These are phyloP conservation scores for Ophiognomonia clavigignenti-juglandacearum DNA, from an alignment of 2,329 filamentous ascomycete species.

Conservation along the genomic window DNA sequence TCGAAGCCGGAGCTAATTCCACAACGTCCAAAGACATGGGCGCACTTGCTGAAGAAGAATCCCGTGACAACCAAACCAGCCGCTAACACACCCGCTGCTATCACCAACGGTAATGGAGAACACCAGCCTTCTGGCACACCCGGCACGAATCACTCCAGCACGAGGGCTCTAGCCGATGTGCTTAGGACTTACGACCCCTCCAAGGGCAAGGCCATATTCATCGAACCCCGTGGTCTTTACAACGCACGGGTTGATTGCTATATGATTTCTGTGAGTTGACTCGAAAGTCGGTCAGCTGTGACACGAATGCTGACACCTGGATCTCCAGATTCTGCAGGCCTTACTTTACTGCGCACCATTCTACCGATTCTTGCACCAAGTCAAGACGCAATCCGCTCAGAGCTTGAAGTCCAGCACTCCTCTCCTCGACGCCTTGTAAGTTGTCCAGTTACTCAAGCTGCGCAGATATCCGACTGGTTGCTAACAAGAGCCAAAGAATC, in stretches of 20 bases:
- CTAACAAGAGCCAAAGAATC: conserved; percentile 54
- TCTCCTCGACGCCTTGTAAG: conserved; percentile 87
- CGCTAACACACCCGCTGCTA: conserved; percentile 16
- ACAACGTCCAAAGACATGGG: conserved; percentile 20
- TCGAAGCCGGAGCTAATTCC: conserved; percentile 17
- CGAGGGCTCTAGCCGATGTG: conserved; percentile 68
- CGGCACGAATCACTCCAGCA: conserved; percentile 39
- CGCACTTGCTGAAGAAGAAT: conserved; percentile 9
- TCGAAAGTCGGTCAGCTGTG: neutral
- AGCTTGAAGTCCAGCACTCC: conserved; percentile 86
- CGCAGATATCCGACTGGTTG: neutral
- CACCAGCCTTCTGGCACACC: conserved; percentile 20
- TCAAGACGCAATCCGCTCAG: conserved; percentile 76
- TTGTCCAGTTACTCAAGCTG: conserved; percentile 17
- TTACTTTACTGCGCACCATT: conserved; percentile 92
- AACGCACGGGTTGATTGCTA: conserved; percentile 99
- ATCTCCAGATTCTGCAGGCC: conserved; percentile 78
- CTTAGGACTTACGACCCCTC: conserved; percentile 57
- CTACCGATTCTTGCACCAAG: conserved; percentile 85
- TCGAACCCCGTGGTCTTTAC: conserved; percentile 88
- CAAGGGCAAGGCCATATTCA: conserved; percentile 66
- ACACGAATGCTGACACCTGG: conserved; percentile 12
- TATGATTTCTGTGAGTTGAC: conserved; percentile 91
- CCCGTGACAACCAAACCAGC: conserved; percentile 19
- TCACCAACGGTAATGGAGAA: conserved; percentile 23